Base-by-base conservation (phyloP, 164 flowering plant genomes). In the Tetracentron sinense region DNA sequence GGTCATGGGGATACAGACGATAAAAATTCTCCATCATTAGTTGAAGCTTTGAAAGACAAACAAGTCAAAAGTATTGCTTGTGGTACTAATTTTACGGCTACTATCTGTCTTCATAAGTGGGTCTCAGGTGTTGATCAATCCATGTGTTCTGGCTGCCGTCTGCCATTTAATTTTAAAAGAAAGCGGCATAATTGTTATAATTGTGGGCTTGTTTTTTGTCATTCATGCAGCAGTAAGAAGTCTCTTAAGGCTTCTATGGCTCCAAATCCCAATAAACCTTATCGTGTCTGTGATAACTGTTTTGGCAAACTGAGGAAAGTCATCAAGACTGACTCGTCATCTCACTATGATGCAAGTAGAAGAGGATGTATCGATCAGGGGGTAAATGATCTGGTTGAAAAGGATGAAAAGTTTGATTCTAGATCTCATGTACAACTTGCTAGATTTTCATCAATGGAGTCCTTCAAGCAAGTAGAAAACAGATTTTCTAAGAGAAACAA, bases 21-120 rank as follows among this genome's bases (percentile, higher is more conserved):
- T 78, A 81, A 77, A 69, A 85, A 80, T 65, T 66, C 79, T 31
- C 98, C 98, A 48, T 72, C 90, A 29, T 66, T 90, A 62, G 89
- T 91, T 25, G 99, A 91, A 75, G 91, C 96, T 56, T 74, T 94
- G 65, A 94, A 88, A 72, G 99, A 94, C 74, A 94, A 94, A 70
- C 97, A 88, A 77, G 99, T 94, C 28, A 94, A 92, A 74, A 88
- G 96, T 77, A 78, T 94, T 82, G 97, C 90, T 61, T 94, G 97
- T 80, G 97, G 97, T 57, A 80, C 87, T 35, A 89, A 91, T 73
- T 91, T 94, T 65, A 94, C 96, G 52, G 88, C 99, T 42, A 89
- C 86, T 59, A 86, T 94, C 52, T 94, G 99, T 76, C 92, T 94
- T 55, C 99, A 91, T 61, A 94, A 91, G 70, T 88, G 92, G 93